Evolutionary conservation across 2,329 filamentous ascomycete genomes (phyloP).

Genomic region (Aureobasidium leucospermi): DNA sequence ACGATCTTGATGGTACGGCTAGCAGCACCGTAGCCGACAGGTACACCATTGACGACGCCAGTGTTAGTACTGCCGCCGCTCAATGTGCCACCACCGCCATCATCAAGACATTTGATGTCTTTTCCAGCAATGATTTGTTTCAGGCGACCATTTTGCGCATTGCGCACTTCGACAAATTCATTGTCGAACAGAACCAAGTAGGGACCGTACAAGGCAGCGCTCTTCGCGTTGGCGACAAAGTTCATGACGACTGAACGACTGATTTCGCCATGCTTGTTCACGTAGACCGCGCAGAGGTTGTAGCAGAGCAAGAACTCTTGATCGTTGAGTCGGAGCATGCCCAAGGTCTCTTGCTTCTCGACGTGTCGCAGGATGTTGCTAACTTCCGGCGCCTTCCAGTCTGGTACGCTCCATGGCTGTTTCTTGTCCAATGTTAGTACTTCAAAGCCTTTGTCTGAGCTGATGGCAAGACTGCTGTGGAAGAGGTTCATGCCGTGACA

Average conservation of each 20-base stretch:
- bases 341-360: slow-evolving; percentile 73
- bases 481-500: slow-evolving; percentile 95
- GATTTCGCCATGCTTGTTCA: slow-evolving; percentile 96
- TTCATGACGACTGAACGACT: slow-evolving; percentile 94
- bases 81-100: slow-evolving; percentile 59
- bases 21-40: slow-evolving; percentile 28
- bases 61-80: slow-evolving; percentile 39
- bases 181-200: slow-evolving; percentile 91
- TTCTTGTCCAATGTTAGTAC: slow-evolving; percentile 97
- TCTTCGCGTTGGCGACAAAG: slow-evolving; percentile 88
- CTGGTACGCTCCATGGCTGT: slow-evolving; percentile 86
- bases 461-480: slow-evolving; percentile 86
- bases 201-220: slow-evolving; percentile 81
- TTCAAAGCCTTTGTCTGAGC: slow-evolving; percentile 87
- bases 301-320: slow-evolving; percentile 87
- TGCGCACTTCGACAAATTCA: slow-evolving; percentile 94
- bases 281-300: slow-evolving; percentile 92
- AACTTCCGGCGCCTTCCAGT: slow-evolving; percentile 70
- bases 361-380: slow-evolving; percentile 80
- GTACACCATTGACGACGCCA: slow-evolving; percentile 18
- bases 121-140: slow-evolving; percentile 89
- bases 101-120: slow-evolving; percentile 85
- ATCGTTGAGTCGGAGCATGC: slow-evolving; percentile 93
- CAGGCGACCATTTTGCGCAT: slow-evolving; percentile 88
- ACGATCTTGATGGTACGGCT: slow-evolving; percentile 82